Evolutionary conservation across 2,329 filamentous ascomycete genomes (phyloP), one percentile per base, ranked within the genome.

Genomic region (Didymosphaeria variabile): DNA sequence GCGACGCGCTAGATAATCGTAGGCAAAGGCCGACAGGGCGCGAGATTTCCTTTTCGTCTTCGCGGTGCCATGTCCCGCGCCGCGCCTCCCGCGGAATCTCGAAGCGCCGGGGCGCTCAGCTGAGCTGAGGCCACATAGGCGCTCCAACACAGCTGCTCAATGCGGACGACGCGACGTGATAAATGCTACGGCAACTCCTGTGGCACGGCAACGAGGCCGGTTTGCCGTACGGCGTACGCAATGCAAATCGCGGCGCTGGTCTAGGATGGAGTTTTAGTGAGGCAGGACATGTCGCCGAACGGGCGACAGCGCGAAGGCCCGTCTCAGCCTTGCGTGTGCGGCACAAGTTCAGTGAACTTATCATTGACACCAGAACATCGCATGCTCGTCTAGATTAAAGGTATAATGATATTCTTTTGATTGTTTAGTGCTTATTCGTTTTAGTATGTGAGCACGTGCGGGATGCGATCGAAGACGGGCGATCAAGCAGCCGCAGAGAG

Each of bases 401-500:
- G 17, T 6, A 17, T 40, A 57, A 55, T 40, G 19, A 59, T 52
- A 15, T 46, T 65, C 49, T 54, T 67, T 72, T 70, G 64, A 68
- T 73, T 70, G 56, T 62, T 67, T 62, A 60, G 55, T 69, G 66
- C 65, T 68, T 72, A 56, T 50, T 54, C 60, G 59, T 70, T 73
- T 52, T 66, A 68, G 66, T 67, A 65, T 59, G 59, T 47, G 64
- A 68, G 65, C 66, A 67, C 58, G 64, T 57, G 67, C 70, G 70
- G 71, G 67, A 70, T 53, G 36, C 70, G 74, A 78, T 73, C 74
- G 66, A 60, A 60, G 34, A 60, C 62, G 60, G 67, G 59, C 67
- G 74, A 77, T 77, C 74, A 71, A 76, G 73, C 72, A 65, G 67
- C 73, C 73, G 70, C 70, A 70, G 68, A 64, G 52, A 55, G 58